These are phyloP conservation scores for Phalaenopsis aphrodite DNA, from an alignment of 106 monocot genomes.

Conservation along the genomic window DNA sequence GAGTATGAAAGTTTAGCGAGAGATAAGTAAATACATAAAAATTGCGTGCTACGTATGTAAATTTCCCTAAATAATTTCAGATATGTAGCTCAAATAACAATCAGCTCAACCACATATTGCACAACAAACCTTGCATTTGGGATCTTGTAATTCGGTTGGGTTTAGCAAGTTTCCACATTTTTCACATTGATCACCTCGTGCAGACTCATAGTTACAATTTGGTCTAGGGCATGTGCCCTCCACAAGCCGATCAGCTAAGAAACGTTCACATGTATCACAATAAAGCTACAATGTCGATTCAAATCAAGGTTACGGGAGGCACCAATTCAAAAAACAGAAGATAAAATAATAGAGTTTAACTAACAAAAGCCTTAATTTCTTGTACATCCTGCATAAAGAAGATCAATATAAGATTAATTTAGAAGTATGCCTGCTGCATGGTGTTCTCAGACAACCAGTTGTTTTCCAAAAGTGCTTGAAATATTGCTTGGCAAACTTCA, in stretches of 20 bases:
- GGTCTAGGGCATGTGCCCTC: constrained; percentile 84
- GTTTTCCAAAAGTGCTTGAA: constrained; percentile 65
- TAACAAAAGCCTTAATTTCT: neutral
- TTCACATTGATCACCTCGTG: constrained; percentile 93
- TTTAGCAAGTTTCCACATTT: constrained; percentile 89
- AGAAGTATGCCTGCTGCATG: constrained; percentile 66
- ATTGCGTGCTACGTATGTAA: no score
- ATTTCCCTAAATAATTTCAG: neutral
- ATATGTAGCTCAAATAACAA: neutral
- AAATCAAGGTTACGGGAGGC: neutral
- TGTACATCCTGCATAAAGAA: neutral
- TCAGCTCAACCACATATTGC: neutral
- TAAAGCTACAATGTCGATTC: constrained; percentile 51
- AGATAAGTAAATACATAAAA: no score
- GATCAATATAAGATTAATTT: neutral
- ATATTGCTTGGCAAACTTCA: constrained; percentile 86
- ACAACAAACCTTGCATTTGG: constrained; percentile 80
- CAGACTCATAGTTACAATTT: constrained; percentile 69
- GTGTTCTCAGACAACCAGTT: constrained; percentile 82
- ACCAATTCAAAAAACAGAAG: neutral
- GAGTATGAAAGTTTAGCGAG: no score
- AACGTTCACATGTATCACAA: constrained; percentile 70
- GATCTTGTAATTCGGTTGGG: constrained; percentile 79
- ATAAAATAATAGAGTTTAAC: neutral
- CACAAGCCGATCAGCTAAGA: constrained; percentile 90